A percentile compares a stretch with the other conserved stretches of the same genome.
phyloP scores from a whole-genome alignment of 2,329 filamentous ascomycete species.

The Cryphonectria nitschkei region DNA sequence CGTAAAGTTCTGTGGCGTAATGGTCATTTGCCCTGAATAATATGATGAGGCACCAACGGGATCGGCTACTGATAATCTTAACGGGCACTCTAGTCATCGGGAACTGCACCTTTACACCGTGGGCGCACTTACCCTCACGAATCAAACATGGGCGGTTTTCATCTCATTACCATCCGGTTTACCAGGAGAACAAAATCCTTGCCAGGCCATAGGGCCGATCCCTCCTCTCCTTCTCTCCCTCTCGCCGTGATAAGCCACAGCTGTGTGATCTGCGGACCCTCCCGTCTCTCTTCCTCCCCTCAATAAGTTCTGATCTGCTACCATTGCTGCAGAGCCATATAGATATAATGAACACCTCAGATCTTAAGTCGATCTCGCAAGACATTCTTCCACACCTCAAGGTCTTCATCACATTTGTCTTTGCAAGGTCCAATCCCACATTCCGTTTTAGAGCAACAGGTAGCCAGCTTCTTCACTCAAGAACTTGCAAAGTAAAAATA shows the following conservation, averaged over 20 bases:
- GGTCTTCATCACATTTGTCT: neutral
- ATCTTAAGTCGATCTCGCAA: neutral
- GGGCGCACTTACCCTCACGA: neutral
- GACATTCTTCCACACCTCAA: neutral
- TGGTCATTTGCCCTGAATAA: neutral
- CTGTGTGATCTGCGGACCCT: slow-evolving; percentile 4
- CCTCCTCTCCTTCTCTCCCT: neutral
- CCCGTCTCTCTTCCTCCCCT: neutral
- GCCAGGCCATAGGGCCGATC: neutral
- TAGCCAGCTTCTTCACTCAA: neutral
- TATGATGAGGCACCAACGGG: neutral
- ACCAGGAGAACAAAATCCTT: neutral
- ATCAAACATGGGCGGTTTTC: neutral
- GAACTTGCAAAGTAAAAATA: neutral
- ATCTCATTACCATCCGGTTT: neutral
- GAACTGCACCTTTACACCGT: neutral
- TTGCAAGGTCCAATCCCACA: neutral
- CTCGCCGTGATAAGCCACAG: neutral
- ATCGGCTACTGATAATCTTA: neutral
- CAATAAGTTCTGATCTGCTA: neutral
- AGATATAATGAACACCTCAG: neutral
- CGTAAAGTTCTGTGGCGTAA: neutral
- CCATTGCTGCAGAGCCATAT: too few relatives aligned
- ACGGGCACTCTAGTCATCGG: neutral
- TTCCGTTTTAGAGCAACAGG: neutral